Percentiles rank a stretch among this genome's conserved stretches.
Evolutionary conservation across 495 filamentous ascomycete genomes (phyloP).

Genomic region (Annulohypoxylon maeteangense): DNA sequence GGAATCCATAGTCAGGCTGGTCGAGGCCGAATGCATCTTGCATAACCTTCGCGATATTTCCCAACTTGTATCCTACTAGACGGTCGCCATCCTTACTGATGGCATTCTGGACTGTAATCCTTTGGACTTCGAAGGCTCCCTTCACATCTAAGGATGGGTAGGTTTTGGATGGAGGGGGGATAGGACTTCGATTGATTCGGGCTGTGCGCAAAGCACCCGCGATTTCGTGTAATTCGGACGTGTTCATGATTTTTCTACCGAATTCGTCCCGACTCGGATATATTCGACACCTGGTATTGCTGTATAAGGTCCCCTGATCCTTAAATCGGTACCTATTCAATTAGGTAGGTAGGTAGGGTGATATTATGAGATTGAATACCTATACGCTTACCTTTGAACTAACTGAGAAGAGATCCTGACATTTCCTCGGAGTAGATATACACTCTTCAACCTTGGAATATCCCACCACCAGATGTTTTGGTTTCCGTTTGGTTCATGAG

Average conservation of each 20-base stretch:
- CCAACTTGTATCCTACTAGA: conserved; percentile 6
- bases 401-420: neutral
- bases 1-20: conserved; percentile 14
- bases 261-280: neutral
- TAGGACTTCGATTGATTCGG: neutral
- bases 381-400: neutral
- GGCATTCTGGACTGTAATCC: conserved; percentile 7
- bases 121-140: conserved; percentile 8
- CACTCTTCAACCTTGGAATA: neutral
- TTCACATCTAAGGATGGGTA: conserved; percentile 4
- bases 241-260: neutral
- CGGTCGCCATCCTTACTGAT: conserved; percentile 5
- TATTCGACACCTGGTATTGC: neutral
- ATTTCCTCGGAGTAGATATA: neutral
- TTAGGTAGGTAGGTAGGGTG: too few relatives aligned
- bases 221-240: neutral
- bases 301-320: too few relatives aligned
- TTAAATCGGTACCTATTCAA: too few relatives aligned
- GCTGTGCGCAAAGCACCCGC: conserved; percentile 2
- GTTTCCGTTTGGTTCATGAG: neutral
- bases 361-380: neutral
- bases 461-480: neutral
- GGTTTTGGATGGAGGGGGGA: conserved; percentile 3
- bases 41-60: conserved; percentile 11
- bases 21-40: conserved; percentile 11